Evolutionary conservation across 1,284 basidiomycete species (phyloP).

Genomic region (Wolfiporia cocos): DNA sequence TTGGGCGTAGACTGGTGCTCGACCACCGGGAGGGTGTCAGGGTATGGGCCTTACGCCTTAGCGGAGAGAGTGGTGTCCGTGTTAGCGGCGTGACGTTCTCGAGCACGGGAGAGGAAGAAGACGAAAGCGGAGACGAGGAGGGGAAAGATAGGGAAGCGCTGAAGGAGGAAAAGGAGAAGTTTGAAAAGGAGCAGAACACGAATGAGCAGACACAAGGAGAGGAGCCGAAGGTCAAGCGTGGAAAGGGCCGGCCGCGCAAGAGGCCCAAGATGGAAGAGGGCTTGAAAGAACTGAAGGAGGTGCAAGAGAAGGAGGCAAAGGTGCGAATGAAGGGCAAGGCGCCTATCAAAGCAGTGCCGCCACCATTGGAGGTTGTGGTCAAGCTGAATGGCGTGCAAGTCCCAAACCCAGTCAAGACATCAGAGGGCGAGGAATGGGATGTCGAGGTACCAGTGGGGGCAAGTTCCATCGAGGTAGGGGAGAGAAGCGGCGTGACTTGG

Average conservation of each 20-base stretch:
- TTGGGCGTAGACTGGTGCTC: slow-evolving; percentile 47
- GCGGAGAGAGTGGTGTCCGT: slow-evolving; percentile 44
- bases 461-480: slow-evolving; percentile 63
- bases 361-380: slow-evolving; percentile 19
- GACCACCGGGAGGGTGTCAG: slow-evolving; percentile 61
- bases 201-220: too few species aligned
- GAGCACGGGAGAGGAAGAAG: slow-evolving; percentile 42
- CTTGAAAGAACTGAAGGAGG: slow-evolving; percentile 4
- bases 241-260: slow-evolving; percentile 15
- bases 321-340: slow-evolving; percentile 26
- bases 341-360: slow-evolving; percentile 11
- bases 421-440: slow-evolving; percentile 47
- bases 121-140: slow-evolving; percentile 24
- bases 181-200: too few species aligned
- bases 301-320: slow-evolving; percentile 8
- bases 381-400: slow-evolving; percentile 24
- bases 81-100: slow-evolving; percentile 49
- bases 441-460: slow-evolving; percentile 45
- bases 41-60: slow-evolving; percentile 59
- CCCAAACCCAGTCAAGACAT: slow-evolving; percentile 4
- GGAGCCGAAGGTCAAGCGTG: slow-evolving; percentile 13
- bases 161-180: slow-evolving; percentile 17
- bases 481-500: slow-evolving; percentile 59
- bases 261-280: slow-evolving; percentile 7
- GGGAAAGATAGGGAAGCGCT: slow-evolving; percentile 19